Evolutionary conservation across 1,284 basidiomycete species (phyloP), one percentile per base, ranked within the genome.

Genomic region (Heterobasidion irregulare): DNA sequence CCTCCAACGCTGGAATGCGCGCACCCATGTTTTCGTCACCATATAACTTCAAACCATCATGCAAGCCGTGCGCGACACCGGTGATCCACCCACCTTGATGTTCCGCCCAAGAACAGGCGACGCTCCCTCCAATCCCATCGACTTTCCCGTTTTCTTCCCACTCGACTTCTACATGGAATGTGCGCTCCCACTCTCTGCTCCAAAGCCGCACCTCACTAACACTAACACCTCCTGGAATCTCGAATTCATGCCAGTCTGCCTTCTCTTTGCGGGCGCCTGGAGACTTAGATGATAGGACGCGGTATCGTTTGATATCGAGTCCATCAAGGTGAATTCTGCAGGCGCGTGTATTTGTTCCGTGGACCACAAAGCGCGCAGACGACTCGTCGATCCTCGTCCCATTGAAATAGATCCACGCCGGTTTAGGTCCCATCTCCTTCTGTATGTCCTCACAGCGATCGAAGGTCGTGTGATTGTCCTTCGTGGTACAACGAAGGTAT

Each of bases 21-120:
- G 71, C 73, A 34, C 68, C 68, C 6, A 61, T 58, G 26, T 10
- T 45, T 2, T 34, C 26, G 63, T 62, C 51, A 47, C 51, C 33
- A 52, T 56, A 10, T 50, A 49, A 19, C 55, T 47, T 12, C 46
- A 12, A 16, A 16, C 9, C 41, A 9, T 45, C 51, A 10, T 16
- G 15, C 80, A 82, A 8, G 78, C 69, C 57, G 74, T 75, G 52
- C 36, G n/a, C 43, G 10, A 36, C 12, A 19, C 46, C 34, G 1
- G 19, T 26, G 13, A 47, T n/a, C 70, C 82, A 63, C 79, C 78
- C 65, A 80, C 78, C 59, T 48, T 41, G 32, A 64, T 83, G 82
- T 64, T 90, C 87, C 7, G 77, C 79, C 83, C 85, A 89, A 61
- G 79, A 77, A 59, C 88, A 90, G 34, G 80, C 81, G 41, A 84